Percentiles rank a stretch among this genome's conserved stretches.
phyloP scores from a whole-genome alignment of 805 yeast genomes.

The Wickerhamiella dianesei region DNA sequence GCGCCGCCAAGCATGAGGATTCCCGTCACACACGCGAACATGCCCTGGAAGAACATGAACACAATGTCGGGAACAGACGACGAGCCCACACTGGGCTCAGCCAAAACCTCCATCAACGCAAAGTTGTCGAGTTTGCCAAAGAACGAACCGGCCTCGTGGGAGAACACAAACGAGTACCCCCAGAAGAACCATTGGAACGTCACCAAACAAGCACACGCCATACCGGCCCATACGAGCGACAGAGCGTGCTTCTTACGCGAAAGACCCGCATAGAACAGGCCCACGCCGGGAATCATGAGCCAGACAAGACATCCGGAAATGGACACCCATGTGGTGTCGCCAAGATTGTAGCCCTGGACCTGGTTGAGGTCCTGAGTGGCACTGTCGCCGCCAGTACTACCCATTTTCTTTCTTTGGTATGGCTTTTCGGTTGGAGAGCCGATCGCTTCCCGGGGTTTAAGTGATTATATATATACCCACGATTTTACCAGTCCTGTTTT shows the following conservation, averaged over 20 bases:
- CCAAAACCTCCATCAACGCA: constrained; percentile 67
- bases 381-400: constrained; percentile 62
- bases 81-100: constrained; percentile 56
- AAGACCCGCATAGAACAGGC: constrained; percentile 81
- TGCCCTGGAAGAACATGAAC: constrained; percentile 85
- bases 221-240: constrained; percentile 83
- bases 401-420: constrained; percentile 26
- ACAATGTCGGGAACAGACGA: constrained; percentile 69
- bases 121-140: constrained; percentile 74
- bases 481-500: too few relatives aligned
- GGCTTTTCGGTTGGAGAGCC: too few relatives aligned
- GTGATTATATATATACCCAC: too few relatives aligned
- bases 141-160: constrained; percentile 54
- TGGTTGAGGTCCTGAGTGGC: constrained; percentile 57
- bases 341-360: constrained; percentile 34
- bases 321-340: constrained; percentile 79
- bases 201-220: constrained; percentile 74
- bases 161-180: constrained; percentile 87
- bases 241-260: constrained; percentile 94
- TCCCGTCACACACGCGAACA: constrained; percentile 92
- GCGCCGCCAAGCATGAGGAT: constrained; percentile 96
- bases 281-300: constrained; percentile 96
- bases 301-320: constrained; percentile 70
- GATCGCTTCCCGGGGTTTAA: too few relatives aligned
- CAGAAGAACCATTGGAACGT: constrained; percentile 96